Base-by-base conservation (phyloP, 2,329 filamentous ascomycete genomes). In the Aspergillus sp. region DNA sequence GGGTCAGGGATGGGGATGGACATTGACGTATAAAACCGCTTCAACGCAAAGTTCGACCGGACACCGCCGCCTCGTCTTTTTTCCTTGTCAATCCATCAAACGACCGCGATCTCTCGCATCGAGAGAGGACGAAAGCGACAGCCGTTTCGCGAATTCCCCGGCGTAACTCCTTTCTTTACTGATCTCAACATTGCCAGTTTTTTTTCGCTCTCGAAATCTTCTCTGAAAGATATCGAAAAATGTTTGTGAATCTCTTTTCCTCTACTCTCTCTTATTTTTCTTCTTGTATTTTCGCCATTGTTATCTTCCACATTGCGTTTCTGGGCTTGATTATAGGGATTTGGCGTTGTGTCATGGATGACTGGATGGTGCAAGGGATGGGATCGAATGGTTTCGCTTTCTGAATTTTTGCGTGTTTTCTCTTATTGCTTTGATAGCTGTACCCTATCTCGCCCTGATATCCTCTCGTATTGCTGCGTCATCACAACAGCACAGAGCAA, bases 1-100 rank as follows among this genome's bases (percentile, higher is more conserved):
- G 75, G 64, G 66, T 74, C 73, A 71, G 75, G 75, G 52, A 69
- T 52, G 64, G 70, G 71, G 53, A 79, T 79, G 76, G 77, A 79
- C 52, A 77, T 80, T 61, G 77, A 80, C 61, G 68, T 70, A 34
- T 78, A 69, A 70, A 63, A 69, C 68, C 61, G 28, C 8, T 15
- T 23, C 22, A 8, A 23, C 3, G 11, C 46, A 15, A 41, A 11
- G 15, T 17, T 41, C 25, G 34, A 41, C 34, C 13, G 34, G 34
- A 41, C 34, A 41, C 34, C 11, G 34, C 34, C 46, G 46, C 23
- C 30, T 23, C 28, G 17, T 48, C 28, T 5, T 17, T 23, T 11
- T 43, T 22, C 30, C 7, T 38, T 25, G 31, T 23, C 38, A 15
- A 38, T 38, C 28, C 5, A 48, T 31, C 47, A 7, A 48, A n/a